Evolutionary conservation across 257 asterid species (phyloP).

Genomic region (Solanum chmielewskii): DNA sequence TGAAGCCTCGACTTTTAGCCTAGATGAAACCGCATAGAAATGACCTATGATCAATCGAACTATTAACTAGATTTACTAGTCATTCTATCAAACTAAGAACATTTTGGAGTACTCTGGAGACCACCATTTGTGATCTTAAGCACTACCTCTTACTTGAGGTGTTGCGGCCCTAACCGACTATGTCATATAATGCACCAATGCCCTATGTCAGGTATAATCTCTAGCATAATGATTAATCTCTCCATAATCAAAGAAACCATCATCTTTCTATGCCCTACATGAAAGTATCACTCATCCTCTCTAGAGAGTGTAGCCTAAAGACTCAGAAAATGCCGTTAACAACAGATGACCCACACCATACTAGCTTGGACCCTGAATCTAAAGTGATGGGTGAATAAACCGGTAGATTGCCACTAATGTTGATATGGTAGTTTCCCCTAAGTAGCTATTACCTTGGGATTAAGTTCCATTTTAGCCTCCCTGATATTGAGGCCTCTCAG

Average conservation of each 20-base stretch:
- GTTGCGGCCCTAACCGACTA: background rate
- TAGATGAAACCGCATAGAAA: background rate
- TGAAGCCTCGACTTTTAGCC: background rate
- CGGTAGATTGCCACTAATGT: background rate
- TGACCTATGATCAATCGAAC: background rate
- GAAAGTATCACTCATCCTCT: background rate
- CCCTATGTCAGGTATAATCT: background rate
- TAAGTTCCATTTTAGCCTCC: background rate
- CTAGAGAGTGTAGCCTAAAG: background rate
- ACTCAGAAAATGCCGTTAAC: too few species aligned
- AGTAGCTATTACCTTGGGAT: background rate
- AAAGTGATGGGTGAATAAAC: too few species aligned
- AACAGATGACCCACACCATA: background rate
- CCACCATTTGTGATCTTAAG: background rate
- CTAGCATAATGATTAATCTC: background rate
- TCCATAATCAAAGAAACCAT: background rate
- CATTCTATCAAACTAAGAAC: background rate
- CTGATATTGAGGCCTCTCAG: background rate
- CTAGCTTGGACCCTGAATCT: too few species aligned
- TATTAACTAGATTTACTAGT: too few species aligned
- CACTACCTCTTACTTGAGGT: background rate
- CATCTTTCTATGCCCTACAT: too few species aligned
- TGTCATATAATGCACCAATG: background rate
- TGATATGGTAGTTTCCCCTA: background rate
- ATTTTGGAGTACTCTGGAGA: background rate